A percentile compares a stretch with the other conserved stretches of the same genome.
These are phyloP conservation scores for Sedum album DNA, from an alignment of 164 flowering plant species.

Conservation along the genomic window DNA sequence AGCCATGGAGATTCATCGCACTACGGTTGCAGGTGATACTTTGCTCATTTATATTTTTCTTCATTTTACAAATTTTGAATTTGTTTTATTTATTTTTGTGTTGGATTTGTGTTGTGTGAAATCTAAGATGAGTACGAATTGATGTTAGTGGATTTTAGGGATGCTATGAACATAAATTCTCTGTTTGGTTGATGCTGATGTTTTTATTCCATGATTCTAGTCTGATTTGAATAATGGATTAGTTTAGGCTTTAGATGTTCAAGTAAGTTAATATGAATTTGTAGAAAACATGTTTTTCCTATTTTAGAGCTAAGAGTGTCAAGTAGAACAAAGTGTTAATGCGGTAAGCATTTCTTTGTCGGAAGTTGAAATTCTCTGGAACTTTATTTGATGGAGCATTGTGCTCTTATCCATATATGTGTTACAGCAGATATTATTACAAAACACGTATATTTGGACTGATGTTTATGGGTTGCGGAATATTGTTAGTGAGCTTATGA, in stretches of 20 bases:
- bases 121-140: background rate
- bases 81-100: background rate
- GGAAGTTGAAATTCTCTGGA: background rate
- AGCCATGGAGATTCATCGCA: background rate
- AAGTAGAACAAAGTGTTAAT: slow-evolving; percentile 1
- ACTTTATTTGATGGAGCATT: background rate
- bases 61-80: background rate
- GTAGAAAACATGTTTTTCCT: background rate
- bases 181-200: background rate
- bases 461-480: background rate
- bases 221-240: background rate
- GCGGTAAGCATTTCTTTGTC: background rate
- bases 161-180: background rate
- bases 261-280: background rate
- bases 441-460: background rate
- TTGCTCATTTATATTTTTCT: background rate
- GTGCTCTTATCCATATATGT: background rate
- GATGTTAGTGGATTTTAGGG: background rate
- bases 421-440: background rate
- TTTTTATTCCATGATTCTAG: background rate
- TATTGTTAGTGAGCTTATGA: background rate
- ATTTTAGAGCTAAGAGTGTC: background rate
- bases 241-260: background rate
- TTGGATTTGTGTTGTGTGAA: background rate
- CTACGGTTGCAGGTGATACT: background rate